These are phyloP conservation scores for Thozetella sp. DNA, from an alignment of 495 filamentous ascomycete species.

Conservation along the genomic window DNA sequence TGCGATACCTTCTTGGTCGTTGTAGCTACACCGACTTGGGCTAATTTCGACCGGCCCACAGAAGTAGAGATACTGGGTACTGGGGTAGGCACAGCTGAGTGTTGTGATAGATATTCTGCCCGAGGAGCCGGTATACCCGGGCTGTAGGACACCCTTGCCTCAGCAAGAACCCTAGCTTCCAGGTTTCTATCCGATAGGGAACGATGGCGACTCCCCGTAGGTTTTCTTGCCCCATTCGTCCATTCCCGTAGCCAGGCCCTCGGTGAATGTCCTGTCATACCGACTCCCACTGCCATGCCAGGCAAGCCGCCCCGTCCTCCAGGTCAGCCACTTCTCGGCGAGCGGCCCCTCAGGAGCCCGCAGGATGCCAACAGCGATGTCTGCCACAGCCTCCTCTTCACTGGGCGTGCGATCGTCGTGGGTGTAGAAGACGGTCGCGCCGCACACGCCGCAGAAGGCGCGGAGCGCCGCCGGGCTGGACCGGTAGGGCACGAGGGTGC, in stretches of 20 bases:
- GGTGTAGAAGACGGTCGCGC: constrained; percentile 57
- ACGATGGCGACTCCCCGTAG: constrained; percentile 9
- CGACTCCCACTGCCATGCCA: constrained; percentile 11
- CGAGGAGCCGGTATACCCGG: no score
- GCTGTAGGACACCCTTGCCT: no score
- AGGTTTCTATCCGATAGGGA: background rate
- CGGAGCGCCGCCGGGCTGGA: constrained; percentile 54
- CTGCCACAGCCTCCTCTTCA: constrained; percentile 34
- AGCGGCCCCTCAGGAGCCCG: constrained; percentile 51
- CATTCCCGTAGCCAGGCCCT: constrained; percentile 20
- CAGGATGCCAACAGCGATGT: constrained; percentile 55
- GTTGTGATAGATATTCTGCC: no score
- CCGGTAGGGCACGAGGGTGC: constrained; percentile 55
- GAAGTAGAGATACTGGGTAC: no score
- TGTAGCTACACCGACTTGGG: no score
- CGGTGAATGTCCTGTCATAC: constrained; percentile 25
- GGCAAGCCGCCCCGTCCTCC: constrained; percentile 24
- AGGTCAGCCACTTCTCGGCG: constrained; percentile 42
- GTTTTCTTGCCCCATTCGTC: constrained; percentile 18
- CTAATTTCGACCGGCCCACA: no score
- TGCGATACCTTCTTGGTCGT: no score
- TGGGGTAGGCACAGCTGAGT: no score
- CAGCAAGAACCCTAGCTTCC: no score
- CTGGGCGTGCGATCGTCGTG: constrained; percentile 5
- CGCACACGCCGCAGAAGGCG: constrained; percentile 65